These are phyloP conservation scores for Xylaria flabelliformis DNA, from an alignment of 495 filamentous ascomycete species.

Conservation along the genomic window DNA sequence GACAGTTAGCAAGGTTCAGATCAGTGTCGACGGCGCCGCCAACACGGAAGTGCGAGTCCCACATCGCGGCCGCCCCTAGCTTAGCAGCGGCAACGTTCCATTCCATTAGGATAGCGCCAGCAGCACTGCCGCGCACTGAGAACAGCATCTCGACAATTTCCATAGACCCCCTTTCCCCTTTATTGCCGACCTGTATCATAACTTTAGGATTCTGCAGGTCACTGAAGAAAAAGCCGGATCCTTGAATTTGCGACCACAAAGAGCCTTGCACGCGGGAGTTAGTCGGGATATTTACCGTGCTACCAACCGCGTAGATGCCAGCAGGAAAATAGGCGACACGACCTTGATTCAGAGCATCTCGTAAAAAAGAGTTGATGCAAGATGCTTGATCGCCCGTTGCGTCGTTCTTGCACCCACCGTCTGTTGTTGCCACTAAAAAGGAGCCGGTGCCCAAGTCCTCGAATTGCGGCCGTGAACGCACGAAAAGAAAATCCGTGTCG, in stretches of 20 bases:
- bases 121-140: slow-evolving; percentile 33
- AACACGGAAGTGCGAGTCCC: slow-evolving; percentile 33
- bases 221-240: slow-evolving; percentile 41
- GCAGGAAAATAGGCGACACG: slow-evolving; percentile 34
- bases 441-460: slow-evolving; percentile 46
- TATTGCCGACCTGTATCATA: slow-evolving; percentile 58
- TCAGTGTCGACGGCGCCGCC: slow-evolving; percentile 67
- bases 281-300: slow-evolving; percentile 53
- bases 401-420: slow-evolving; percentile 15
- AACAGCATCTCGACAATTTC: slow-evolving; percentile 59
- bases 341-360: slow-evolving; percentile 32
- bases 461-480: slow-evolving; percentile 68
- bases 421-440: not conserved
- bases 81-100: slow-evolving; percentile 39
- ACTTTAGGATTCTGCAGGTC: slow-evolving; percentile 50
- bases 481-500: slow-evolving; percentile 50
- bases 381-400: slow-evolving; percentile 25
- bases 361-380: slow-evolving; percentile 17
- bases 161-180: slow-evolving; percentile 54
- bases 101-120: slow-evolving; percentile 45
- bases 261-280: slow-evolving; percentile 46
- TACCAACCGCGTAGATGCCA: slow-evolving; percentile 43
- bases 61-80: slow-evolving; percentile 26
- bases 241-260: slow-evolving; percentile 38
- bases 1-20: slow-evolving; percentile 66